Evolutionary conservation across 169 alveolate species (phyloP), one percentile per base, ranked within the genome.

Genomic region (Eimeria acervulina): DNA sequence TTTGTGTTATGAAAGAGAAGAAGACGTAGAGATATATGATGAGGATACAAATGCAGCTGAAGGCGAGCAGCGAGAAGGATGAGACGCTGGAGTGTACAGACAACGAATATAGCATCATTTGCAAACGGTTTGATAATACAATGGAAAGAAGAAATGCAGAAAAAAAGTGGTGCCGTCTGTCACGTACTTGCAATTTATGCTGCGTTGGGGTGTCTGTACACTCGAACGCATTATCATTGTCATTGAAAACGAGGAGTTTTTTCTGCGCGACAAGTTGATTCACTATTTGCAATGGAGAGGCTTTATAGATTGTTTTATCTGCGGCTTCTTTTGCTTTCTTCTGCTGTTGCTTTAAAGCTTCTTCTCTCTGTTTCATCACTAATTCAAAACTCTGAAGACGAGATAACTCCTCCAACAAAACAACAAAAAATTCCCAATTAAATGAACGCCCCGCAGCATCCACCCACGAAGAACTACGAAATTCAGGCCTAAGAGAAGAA

Each of bases 381-480:
- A 38, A 28, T 21, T 74, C 84, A 17, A 74, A 23, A 40, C 76
- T 70, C 21, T 78, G 78, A 7, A 90, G 40, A 36, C 26, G 42
- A 26, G 63, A 70, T 36, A 90, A 51, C 55, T 90, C 95, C 36
- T 90, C 95, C 26, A 90, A 68, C 40, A 90, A 90, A 26, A 74
- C 95, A 33, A 10, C 31, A 44, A 90, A 90, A 38, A 90, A 90
- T 5, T 42, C n/a, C 40, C 55, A 28, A 28, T 90, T 47, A 38
- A 90, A 90, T 4, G 95, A 40, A 6, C 88, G 87, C 19, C 42
- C 19, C 40, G 13, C 76, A 3, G 95, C 89, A 23, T 90, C 76
- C 19, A 90, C 88, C 52, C 76, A 44, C 19, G 88, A 40, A 47
- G 76, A 31, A 51, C 68, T 76, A 6, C 31, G 55, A 47, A 5